These are phyloP conservation scores for Henningerozyma blattae DNA, from an alignment of 805 yeast species.

Conservation along the genomic window DNA sequence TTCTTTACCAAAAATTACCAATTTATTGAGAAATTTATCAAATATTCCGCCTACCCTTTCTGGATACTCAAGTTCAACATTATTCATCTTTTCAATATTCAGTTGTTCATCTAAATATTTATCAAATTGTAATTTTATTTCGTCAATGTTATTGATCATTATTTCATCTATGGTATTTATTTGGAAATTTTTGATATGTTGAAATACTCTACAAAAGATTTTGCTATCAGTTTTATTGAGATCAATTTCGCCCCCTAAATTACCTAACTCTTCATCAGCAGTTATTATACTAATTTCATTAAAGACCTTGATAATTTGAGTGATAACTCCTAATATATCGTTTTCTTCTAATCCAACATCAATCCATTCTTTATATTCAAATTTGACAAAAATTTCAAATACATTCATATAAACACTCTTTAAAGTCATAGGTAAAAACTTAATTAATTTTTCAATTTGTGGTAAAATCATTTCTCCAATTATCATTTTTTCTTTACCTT, in stretches of 20 bases:
- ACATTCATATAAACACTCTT: slow-evolving; percentile 12
- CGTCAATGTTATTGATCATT: slow-evolving; percentile 14
- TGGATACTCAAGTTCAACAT: slow-evolving; percentile 4
- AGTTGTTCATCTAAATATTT: slow-evolving; percentile 13
- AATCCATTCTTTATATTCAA: slow-evolving; percentile 22
- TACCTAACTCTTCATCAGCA: slow-evolving; percentile 6
- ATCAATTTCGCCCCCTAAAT: too few species aligned
- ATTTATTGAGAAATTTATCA: slow-evolving; percentile 18
- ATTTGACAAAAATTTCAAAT: slow-evolving; percentile 15
- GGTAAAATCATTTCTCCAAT: slow-evolving; percentile 15
- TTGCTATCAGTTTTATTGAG: too few species aligned
- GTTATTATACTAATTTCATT: slow-evolving; percentile 8
- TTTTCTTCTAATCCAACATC: slow-evolving; percentile 14
- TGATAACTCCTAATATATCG: slow-evolving; percentile 9
- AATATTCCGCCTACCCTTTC: slow-evolving; percentile 8
- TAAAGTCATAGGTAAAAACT: slow-evolving; percentile 14
- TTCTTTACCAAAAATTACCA: slow-evolving; percentile 17
- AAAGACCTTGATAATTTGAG: slow-evolving; percentile 12
- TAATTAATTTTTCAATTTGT: slow-evolving; percentile 12
- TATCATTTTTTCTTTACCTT: slow-evolving; percentile 11
- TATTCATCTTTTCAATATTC: slow-evolving; percentile 3
- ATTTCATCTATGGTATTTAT: slow-evolving; percentile 15
- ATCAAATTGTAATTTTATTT: slow-evolving; percentile 11
- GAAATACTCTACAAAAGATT: slow-evolving; percentile 10
- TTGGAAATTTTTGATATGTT: slow-evolving; percentile 11